These are phyloP conservation scores for Botrytis sinoallii DNA, from an alignment of 2,329 filamentous ascomycete genomes.

Conservation along the genomic window DNA sequence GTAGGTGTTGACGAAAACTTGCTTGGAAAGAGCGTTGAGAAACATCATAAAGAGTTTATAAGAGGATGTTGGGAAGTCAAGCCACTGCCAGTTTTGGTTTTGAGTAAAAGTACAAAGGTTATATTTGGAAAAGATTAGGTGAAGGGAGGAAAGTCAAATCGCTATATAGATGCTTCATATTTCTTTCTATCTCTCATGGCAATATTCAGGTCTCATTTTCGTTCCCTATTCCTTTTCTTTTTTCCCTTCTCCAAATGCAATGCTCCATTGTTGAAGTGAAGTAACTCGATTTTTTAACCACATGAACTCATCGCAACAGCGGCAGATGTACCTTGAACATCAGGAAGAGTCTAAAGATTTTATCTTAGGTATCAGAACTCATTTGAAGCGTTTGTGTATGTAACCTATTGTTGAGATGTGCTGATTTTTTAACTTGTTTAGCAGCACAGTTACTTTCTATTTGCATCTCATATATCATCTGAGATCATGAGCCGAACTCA, in stretches of 20 bases:
- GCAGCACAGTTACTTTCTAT: neutral
- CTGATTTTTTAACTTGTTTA: neutral
- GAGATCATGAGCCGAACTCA: neutral
- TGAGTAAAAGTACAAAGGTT: constrained; percentile 17
- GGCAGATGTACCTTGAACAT: neutral
- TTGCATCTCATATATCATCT: neutral
- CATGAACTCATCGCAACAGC: neutral
- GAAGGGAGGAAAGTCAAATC: neutral
- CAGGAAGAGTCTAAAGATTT: neutral
- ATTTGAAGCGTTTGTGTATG: neutral
- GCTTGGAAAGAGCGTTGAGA: constrained; percentile 9
- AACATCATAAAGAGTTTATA: constrained; percentile 22
- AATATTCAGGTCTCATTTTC: neutral
- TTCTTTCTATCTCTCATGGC: neutral
- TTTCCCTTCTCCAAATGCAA: neutral
- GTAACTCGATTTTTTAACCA: neutral
- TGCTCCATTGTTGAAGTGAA: neutral
- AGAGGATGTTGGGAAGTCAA: constrained; percentile 15
- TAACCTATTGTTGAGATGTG: neutral
- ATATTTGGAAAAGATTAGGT: constrained; percentile 22
- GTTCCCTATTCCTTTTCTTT: neutral
- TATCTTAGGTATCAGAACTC: neutral
- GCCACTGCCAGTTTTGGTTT: constrained; percentile 20
- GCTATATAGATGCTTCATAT: no score
- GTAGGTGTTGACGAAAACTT: constrained; percentile 16